These are phyloP conservation scores for Syzygium jambos DNA, from an alignment of 345 rosid species.

Conservation along the genomic window DNA sequence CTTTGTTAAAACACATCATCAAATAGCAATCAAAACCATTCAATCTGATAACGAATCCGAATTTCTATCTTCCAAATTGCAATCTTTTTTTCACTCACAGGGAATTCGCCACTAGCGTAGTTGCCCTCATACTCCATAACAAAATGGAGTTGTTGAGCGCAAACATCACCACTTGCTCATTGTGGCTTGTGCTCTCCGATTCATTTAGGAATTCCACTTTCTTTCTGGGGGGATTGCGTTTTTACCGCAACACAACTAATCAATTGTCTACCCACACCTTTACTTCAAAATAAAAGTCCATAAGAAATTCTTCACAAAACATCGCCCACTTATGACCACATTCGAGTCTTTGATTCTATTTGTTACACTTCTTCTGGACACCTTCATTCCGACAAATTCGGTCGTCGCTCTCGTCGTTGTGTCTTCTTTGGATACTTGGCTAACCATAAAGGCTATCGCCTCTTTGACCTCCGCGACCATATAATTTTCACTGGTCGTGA, in stretches of 20 bases:
- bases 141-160: neutral
- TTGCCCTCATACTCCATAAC: neutral
- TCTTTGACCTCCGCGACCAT: neutral
- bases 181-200: neutral
- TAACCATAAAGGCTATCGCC: neutral
- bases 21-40: neutral
- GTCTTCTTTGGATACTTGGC: neutral
- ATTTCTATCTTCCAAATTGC: neutral
- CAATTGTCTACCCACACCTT: neutral
- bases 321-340: neutral
- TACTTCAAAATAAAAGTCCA: neutral
- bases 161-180: neutral
- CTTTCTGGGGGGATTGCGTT: neutral
- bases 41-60: neutral
- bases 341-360: neutral
- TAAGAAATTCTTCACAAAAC: neutral
- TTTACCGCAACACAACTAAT: neutral
- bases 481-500: neutral
- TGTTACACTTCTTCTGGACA: neutral
- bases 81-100: neutral
- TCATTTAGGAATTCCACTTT: neutral
- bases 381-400: neutral
- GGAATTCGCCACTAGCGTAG: neutral
- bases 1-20: neutral
- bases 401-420: neutral